Evolutionary conservation across 768 basidiomycete genomes (phyloP).

Genomic region (Leucocoprinus leucothites): DNA sequence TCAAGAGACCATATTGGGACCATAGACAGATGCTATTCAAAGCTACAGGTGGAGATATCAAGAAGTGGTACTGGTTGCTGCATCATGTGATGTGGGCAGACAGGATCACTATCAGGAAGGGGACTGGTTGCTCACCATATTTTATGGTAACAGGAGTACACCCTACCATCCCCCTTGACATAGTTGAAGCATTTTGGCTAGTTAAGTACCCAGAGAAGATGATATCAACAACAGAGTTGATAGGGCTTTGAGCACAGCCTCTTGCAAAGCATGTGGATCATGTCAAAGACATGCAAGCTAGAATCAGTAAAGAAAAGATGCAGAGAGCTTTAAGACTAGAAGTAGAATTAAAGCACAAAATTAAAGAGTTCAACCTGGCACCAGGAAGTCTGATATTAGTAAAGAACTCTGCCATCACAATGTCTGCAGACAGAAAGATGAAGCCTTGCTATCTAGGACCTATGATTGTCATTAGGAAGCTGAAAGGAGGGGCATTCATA

Average conservation of each 20-base stretch:
- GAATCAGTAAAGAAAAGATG: conserved; percentile 5
- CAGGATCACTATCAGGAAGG: conserved; percentile 20
- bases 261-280: conserved; percentile 18
- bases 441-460: conserved; percentile 37
- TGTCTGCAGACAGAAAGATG: conserved; percentile 25
- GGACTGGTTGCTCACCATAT: conserved; percentile 26
- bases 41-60: conserved; percentile 19
- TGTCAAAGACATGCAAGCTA: conserved; percentile 17
- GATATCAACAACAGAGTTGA: conserved; percentile 19
- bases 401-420: conserved; percentile 28
- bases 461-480: not conserved
- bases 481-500: not conserved
- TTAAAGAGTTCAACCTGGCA: conserved; percentile 6
- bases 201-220: conserved; percentile 16
- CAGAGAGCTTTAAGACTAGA: not conserved
- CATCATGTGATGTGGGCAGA: conserved; percentile 32
- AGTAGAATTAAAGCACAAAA: not conserved
- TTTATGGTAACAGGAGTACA: conserved; percentile 29
- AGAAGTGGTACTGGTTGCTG: conserved; percentile 27
- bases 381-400: conserved; percentile 32
- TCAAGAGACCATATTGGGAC: conserved; percentile 21
- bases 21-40: conserved; percentile 19
- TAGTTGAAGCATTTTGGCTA: conserved; percentile 24
- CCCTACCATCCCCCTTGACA: conserved; percentile 25
- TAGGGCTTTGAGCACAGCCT: conserved; percentile 18